Base-by-base conservation (phyloP, 73 alveolate species). In the Paramecium octaurelia region DNA sequence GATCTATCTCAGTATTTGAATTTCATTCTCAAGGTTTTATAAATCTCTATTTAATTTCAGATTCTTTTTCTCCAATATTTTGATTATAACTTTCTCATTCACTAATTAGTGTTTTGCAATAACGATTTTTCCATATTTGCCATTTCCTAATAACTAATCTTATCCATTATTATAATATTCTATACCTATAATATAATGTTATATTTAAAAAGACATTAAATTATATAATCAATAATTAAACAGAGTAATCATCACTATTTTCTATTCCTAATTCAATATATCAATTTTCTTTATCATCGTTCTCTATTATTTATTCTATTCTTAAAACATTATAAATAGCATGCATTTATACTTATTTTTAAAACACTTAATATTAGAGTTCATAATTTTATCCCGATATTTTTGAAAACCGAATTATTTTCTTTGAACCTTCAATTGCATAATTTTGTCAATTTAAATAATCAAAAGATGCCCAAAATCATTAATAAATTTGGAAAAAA, bases 171-270 rank as follows among this genome's bases (percentile, higher is more conserved):
- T 64, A 34, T 31, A 64, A 64, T 23, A 27, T 14, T 54, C 14
- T 8, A 64, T 64, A 64, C 84, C 84, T 64, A 64, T 64, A 10
- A 64, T 34, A 64, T 64, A 64, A 64, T 64, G 44, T 64, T 64
- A 34, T 64, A 64, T 64, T 64, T 64, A 64, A 64, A 64, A 64
- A 64, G 84, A 64, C 84, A 64, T 64, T 64, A 64, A 54, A 64
- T 27, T 64, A 64, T 64, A 64, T 64, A 64, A 64, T 64, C 84
- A 64, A 64, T 64, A 27, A 64, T 64, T 64, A 27, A 64, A 24
- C 27, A 64, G n/a, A 7, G 84, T 48, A 64, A 64, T 64, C 84
- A 64, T 24, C 8, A 23, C 21, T 34, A n/a, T n/a, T n/a, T n/a
- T n/a, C n/a, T n/a, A n/a, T n/a, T n/a, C n/a, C n/a, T n/a, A n/a